Base-by-base conservation (phyloP, 257 asterid species). In the Coffea eugenioides region DNA sequence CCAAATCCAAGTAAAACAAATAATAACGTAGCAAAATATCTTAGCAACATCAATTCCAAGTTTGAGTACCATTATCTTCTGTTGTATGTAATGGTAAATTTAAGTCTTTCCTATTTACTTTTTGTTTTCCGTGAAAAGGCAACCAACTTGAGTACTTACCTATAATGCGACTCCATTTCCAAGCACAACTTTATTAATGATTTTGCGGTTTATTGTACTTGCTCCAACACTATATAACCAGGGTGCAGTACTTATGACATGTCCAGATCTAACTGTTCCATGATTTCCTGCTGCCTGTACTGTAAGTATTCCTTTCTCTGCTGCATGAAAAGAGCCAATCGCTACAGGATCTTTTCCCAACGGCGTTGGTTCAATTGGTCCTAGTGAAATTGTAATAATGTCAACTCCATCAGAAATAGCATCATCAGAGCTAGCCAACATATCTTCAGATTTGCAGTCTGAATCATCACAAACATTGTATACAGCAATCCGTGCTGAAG, bases 391-490 rank as follows among this genome's bases (percentile, higher is more conserved):
- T 0, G 87, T 36, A 11, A 89, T 83, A 71, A 87, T 85, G 45
- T 87, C 90, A 0, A 87, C 90, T 18, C 92, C 90, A 79, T 85
- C 89, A 21, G 92, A 87, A 45, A 87, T 87, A 13, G 90, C 90
- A 85, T 88, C 90, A 49, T 86, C 89, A 65, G 85, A 86, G 27
- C 87, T 88, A 43, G 89, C 88, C 4, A 89, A 21, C 36, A 89
- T 54, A 14, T 8, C 76, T 0, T 4, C 16, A 0, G 54, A 43
- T 5, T 2, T 0, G 66, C 89, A 80, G 0, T 72, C 83, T 0
- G 0, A 0, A 0, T 0, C 0, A 4, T 12, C 1, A 48, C 90
- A 89, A 8, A 56, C 86, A 43, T 80, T 83, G 59, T 89, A 87
- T 4, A 51, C 84, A 39, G 90, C 88, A 48, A 86, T 72, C 46